Evolutionary conservation across 139 green algal species (phyloP).

Genomic region (Nannochloris sp.): DNA sequence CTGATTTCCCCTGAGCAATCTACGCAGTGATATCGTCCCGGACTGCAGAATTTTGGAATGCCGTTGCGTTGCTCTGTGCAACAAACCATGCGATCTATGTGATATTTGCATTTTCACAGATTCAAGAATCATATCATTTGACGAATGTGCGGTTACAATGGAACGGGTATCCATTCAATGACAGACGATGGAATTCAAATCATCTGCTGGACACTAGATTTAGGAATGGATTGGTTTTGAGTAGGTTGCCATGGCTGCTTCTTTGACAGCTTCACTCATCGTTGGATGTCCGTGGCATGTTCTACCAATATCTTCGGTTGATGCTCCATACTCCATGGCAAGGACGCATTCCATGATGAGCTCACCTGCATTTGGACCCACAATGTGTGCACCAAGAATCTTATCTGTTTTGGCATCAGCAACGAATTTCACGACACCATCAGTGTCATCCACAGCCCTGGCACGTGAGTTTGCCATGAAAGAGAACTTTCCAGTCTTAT

Average conservation of each 20-base stretch:
- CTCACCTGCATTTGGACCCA: constrained; percentile 91
- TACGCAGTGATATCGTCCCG: too few species aligned
- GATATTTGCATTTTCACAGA: too few species aligned
- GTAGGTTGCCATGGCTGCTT: constrained; percentile 80
- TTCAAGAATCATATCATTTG: too few species aligned
- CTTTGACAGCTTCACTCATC: constrained; percentile 93
- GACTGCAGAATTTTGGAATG: too few species aligned
- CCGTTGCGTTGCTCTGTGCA: too few species aligned
- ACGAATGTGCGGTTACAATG: too few species aligned
- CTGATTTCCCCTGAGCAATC: too few species aligned
- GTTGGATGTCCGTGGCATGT: constrained; percentile 98
- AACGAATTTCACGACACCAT: constrained; percentile 94
- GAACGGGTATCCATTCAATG: too few species aligned
- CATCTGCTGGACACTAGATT: constrained; percentile 2
- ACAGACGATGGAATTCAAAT: too few species aligned
- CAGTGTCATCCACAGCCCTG: constrained; percentile 74
- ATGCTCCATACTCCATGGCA: constrained; percentile 90
- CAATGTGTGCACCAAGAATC: constrained; percentile 94
- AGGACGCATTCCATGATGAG: constrained; percentile 77
- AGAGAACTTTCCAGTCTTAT: constrained; percentile 89
- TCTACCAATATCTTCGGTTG: constrained; percentile 87
- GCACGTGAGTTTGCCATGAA: constrained; percentile 97
- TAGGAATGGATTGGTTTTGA: constrained; percentile 91
- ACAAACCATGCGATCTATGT: too few species aligned
- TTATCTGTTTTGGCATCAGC: constrained; percentile 84